phyloP scores from a whole-genome alignment of 2,329 filamentous ascomycete species.

The Ophiocordyceps sinensis region DNA sequence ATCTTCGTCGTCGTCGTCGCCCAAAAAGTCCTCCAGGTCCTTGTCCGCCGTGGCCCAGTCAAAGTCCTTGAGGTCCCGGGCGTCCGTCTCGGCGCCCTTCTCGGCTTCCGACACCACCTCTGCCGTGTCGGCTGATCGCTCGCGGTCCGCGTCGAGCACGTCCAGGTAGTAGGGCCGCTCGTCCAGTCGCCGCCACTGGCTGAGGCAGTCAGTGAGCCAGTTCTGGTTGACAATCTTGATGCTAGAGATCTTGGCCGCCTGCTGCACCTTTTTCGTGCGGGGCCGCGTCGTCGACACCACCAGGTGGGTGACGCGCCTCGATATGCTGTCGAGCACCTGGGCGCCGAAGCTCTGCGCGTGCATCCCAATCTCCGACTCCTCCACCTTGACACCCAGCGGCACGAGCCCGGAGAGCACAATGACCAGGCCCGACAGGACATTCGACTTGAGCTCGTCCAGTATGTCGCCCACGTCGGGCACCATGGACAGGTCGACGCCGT shows the following conservation, averaged over 20 bases:
- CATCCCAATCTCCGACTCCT: constrained; percentile 70
- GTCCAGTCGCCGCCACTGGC: constrained; percentile 67
- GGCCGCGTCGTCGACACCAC: constrained; percentile 57
- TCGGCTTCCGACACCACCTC: constrained; percentile 18
- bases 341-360: constrained; percentile 84
- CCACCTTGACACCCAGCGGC: constrained; percentile 64
- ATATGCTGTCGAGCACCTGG: constrained; percentile 39
- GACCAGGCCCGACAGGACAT: constrained; percentile 58
- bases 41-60: constrained; percentile 53
- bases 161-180: constrained; percentile 66
- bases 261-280: constrained; percentile 80
- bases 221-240: constrained; percentile 87
- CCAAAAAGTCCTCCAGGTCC: constrained; percentile 63
- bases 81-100: constrained; percentile 13
- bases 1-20: constrained; percentile 35
- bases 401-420: constrained; percentile 88
- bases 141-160: constrained; percentile 55
- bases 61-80: constrained; percentile 37
- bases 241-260: constrained; percentile 62
- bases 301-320: constrained; percentile 54
- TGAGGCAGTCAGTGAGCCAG: constrained; percentile 78
- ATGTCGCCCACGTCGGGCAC: constrained; percentile 78
- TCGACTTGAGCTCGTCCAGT: constrained; percentile 68
- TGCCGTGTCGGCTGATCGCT: constrained; percentile 16
- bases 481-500: constrained; percentile 27